Conservation (phyloP, 83 land plant species). For the Picea abies region DNA sequence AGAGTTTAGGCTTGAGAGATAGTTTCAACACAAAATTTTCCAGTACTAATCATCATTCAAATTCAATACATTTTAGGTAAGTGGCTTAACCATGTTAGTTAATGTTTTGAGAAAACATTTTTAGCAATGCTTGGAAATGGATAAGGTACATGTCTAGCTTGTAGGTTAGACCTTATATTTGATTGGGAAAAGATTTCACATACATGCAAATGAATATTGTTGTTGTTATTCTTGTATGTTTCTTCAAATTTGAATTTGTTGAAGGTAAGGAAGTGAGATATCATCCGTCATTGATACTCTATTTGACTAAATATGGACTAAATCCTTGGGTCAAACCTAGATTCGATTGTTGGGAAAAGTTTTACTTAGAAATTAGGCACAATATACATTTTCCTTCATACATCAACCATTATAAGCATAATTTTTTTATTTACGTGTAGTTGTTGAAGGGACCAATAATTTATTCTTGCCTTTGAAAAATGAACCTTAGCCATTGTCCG, state of each 20-base stretch:
- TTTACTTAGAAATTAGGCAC: too few species aligned
- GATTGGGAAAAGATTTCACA: constrained; percentile 53
- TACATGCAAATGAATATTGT: constrained; percentile 62
- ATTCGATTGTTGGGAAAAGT: background rate
- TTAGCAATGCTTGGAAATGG: background rate
- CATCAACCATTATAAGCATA: too few species aligned
- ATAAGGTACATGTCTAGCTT: background rate
- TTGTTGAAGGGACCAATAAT: too few species aligned
- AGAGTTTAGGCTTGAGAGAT: constrained; percentile 56
- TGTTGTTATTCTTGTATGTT: constrained; percentile 28
- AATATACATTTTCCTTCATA: too few species aligned
- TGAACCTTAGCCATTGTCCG: too few species aligned
- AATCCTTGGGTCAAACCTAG: background rate
- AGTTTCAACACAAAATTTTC: constrained; percentile 49
- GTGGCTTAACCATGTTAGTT: background rate
- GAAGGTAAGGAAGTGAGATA: constrained; percentile 27
- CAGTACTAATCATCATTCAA: constrained; percentile 50
- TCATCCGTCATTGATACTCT: constrained; percentile 35
- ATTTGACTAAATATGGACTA: constrained; percentile 27
- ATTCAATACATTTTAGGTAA: constrained; percentile 60
- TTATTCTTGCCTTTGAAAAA: too few species aligned
- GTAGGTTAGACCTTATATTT: too few species aligned
- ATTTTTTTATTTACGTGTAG: too few species aligned
- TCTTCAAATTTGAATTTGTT: constrained; percentile 35
- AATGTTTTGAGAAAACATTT: background rate